phyloP scores from a whole-genome alignment of 331 rosid genomes.

The Prunus yedoensis region DNA sequence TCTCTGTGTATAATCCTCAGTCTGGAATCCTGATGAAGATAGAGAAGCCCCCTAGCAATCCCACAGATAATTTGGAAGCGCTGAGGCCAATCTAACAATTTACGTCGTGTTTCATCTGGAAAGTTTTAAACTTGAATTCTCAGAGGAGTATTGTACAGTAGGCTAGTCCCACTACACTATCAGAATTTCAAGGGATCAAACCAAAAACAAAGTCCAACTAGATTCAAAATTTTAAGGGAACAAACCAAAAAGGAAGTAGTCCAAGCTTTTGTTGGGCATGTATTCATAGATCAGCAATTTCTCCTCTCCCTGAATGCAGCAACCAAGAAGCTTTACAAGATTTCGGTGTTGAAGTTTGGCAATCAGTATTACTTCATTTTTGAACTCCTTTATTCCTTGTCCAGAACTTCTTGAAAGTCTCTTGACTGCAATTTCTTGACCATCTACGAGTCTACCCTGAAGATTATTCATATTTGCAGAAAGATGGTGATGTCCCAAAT shows the following conservation, averaged over 20 bases:
- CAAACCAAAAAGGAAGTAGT: conserved; percentile 45
- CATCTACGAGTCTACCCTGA: conserved; percentile 35
- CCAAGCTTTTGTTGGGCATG: conserved; percentile 53
- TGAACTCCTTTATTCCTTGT: conserved; percentile 35
- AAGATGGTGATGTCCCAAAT: neutral
- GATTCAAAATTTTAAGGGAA: neutral
- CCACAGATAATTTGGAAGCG: conserved; percentile 46
- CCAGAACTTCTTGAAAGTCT: conserved; percentile 34
- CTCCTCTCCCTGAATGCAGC: conserved; percentile 41
- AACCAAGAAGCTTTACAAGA: conserved; percentile 51
- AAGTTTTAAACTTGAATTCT: neutral
- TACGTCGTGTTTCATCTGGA: conserved; percentile 27
- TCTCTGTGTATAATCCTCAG: conserved; percentile 42
- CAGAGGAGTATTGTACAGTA: conserved; percentile 4
- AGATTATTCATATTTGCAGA: conserved; percentile 1
- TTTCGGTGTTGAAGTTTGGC: conserved; percentile 43
- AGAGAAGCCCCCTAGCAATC: conserved; percentile 44
- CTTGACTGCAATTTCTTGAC: conserved; percentile 38
- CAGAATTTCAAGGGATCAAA: neutral
- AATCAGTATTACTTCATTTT: conserved; percentile 30
- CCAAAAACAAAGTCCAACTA: neutral
- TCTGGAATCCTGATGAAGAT: conserved; percentile 52
- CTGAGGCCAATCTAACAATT: conserved; percentile 48
- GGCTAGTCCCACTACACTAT: neutral
- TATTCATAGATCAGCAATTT: conserved; percentile 42